Percentiles rank a stretch among this genome's conserved stretches.
phyloP scores from a whole-genome alignment of 352 stramenopile species.

The Phytophthora sp. region DNA sequence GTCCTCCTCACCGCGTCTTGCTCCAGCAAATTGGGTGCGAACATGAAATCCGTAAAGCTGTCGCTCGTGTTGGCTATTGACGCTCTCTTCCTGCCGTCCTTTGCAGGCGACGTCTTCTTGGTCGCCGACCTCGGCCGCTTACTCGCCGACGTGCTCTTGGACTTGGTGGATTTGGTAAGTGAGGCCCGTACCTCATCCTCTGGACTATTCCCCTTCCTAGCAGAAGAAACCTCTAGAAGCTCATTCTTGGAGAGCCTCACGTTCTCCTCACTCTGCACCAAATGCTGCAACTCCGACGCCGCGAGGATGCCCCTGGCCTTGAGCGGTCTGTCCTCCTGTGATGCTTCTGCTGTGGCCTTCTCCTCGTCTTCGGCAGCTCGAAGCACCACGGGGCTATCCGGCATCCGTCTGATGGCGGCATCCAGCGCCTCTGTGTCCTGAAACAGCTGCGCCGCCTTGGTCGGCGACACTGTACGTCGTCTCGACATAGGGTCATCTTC shows the following conservation, averaged over 20 bases:
- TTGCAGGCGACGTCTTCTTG: slow-evolving; percentile 17
- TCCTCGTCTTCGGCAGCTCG: slow-evolving; percentile 6
- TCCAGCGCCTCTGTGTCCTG: slow-evolving; percentile 24
- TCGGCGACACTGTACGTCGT: slow-evolving; percentile 52
- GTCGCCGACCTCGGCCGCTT: slow-evolving; percentile 24
- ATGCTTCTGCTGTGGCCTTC: background rate
- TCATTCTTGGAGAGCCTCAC: background rate
- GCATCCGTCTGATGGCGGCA: slow-evolving; percentile 38
- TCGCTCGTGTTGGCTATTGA: slow-evolving; percentile 35
- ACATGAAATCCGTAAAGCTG: slow-evolving; percentile 63
- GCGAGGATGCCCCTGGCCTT: slow-evolving; percentile 12
- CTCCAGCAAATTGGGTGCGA: slow-evolving; percentile 53
- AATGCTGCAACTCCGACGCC: slow-evolving; percentile 3
- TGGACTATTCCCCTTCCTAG: background rate
- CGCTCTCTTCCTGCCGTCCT: slow-evolving; percentile 16
- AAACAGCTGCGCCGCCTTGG: slow-evolving; percentile 42
- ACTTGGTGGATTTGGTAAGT: slow-evolving; percentile 12
- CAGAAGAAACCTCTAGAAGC: background rate
- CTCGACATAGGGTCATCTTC: slow-evolving; percentile 14
- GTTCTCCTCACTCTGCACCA: slow-evolving; percentile 2
- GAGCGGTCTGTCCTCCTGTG: background rate
- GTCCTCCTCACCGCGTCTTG: slow-evolving; percentile 34
- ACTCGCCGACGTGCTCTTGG: slow-evolving; percentile 5
- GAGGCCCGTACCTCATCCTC: slow-evolving; percentile 13
- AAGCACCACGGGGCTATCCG: slow-evolving; percentile 40